These are phyloP conservation scores for Papilionanthe hybrid DNA, from an alignment of 116 monocot genomes.

Conservation along the genomic window DNA sequence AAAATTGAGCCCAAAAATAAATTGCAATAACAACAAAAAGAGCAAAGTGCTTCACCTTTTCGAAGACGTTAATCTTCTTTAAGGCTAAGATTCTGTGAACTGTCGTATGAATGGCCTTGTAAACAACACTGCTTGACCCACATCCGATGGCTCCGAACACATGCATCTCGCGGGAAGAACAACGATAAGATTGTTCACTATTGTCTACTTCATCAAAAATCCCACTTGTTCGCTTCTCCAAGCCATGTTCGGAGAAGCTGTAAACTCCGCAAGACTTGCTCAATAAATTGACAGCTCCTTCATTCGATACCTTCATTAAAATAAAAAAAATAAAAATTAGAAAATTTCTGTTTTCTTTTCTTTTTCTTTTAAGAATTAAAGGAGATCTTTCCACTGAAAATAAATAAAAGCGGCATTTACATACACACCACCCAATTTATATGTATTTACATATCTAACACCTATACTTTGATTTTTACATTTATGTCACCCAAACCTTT, in stretches of 20 bases:
- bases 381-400: not conserved
- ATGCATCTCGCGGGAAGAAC: slow-evolving; percentile 92
- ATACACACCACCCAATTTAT: too few species aligned
- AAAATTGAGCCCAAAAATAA: not conserved
- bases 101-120: slow-evolving; percentile 83
- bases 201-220: slow-evolving; percentile 45
- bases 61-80: slow-evolving; percentile 90
- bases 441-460: too few species aligned
- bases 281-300: slow-evolving; percentile 85
- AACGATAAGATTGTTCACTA: slow-evolving; percentile 70
- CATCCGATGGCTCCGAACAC: slow-evolving; percentile 91
- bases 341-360: not conserved
- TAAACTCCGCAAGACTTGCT: slow-evolving; percentile 87
- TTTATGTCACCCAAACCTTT: too few species aligned
- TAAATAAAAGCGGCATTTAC: too few species aligned
- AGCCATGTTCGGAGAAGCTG: slow-evolving; percentile 84
- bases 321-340: not conserved
- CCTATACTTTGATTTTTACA: too few species aligned
- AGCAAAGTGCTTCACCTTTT: slow-evolving; percentile 56
- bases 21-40: slow-evolving; percentile 4
- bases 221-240: slow-evolving; percentile 67
- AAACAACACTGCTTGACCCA: slow-evolving; percentile 93
- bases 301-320: slow-evolving; percentile 75
- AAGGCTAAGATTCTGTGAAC: slow-evolving; percentile 79
- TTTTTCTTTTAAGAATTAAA: not conserved